Percentiles rank a stretch among this genome's conserved stretches.
Conservation (phyloP, 2,329 filamentous ascomycete genomes). For the Albifimbria verrucaria region DNA sequence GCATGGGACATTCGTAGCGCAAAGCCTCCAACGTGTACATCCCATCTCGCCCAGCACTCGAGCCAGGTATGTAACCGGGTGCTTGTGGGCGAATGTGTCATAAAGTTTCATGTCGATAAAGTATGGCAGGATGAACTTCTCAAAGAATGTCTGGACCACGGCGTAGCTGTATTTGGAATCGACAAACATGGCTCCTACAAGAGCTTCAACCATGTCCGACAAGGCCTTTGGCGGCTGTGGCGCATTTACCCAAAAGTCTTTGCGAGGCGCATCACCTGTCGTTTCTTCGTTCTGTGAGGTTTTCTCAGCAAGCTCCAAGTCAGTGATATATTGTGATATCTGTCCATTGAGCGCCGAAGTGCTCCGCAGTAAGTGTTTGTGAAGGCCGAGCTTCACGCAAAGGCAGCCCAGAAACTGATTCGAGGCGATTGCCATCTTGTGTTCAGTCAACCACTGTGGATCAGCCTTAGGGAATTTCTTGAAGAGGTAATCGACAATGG, state of each 20-base stretch:
- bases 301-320: slow-evolving; percentile 50
- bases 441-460: slow-evolving; percentile 95
- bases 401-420: slow-evolving; percentile 90
- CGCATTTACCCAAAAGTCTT: slow-evolving; percentile 67
- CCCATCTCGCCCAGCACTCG: slow-evolving; percentile 62
- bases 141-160: slow-evolving; percentile 74
- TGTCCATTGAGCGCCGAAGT: slow-evolving; percentile 35
- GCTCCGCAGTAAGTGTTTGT: slow-evolving; percentile 66
- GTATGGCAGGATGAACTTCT: slow-evolving; percentile 68
- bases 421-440: slow-evolving; percentile 99
- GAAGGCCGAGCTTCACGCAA: slow-evolving; percentile 73
- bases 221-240: slow-evolving; percentile 69
- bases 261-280: slow-evolving; percentile 26
- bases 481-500: slow-evolving; percentile 79
- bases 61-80: slow-evolving; percentile 74
- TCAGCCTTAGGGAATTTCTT: slow-evolving; percentile 72
- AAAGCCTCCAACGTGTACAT: slow-evolving; percentile 59
- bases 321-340: slow-evolving; percentile 52
- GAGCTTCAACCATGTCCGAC: slow-evolving; percentile 85
- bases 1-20: slow-evolving; percentile 41
- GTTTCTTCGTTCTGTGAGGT: slow-evolving; percentile 30
- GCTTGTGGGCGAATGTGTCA: slow-evolving; percentile 80
- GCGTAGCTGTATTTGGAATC: slow-evolving; percentile 78
- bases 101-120: slow-evolving; percentile 86
- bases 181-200: slow-evolving; percentile 86